Base-by-base conservation (phyloP, 305 asterid genomes). In the Fraxinus sp. region DNA sequence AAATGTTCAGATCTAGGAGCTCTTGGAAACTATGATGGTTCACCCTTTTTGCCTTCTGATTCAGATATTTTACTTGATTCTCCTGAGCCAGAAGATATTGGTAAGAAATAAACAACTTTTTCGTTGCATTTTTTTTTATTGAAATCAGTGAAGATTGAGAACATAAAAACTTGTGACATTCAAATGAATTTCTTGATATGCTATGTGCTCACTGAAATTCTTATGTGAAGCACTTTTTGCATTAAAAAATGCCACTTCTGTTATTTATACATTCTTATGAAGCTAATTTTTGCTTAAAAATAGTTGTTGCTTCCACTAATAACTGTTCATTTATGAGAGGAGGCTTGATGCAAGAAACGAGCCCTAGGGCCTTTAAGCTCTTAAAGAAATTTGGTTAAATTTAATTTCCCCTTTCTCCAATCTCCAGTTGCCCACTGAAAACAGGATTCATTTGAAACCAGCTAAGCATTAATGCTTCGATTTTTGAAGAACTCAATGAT, bases 1-100 rank as follows among this genome's bases (percentile, higher is more conserved):
- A 20, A 41, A 71, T 59, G 4, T 37, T 86, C 98, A 95, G 99
- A 95, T 85, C 89, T 95, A 88, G 99, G 99, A 86, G 92, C 94
- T 82, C 97, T 95, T 39, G 99, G 97, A 89, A 95, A 95, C 86
- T 94, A 95, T 79, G 94, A 96, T 0, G 97, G 98, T 74, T 94
- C 98, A 20, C 97, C 98, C 2, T 95, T 95, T 89, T 86, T 95
- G 91, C 97, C 92, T 77, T 94, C 99, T 28, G 97, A 94, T 88
- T 94, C 99, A 49, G 99, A 95, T 83, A 89, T 95, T 83, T 91
- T 95, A 78, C 99, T 94, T 4, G 96, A 92, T 89, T 93, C 98
- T 84, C 98, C 98, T 2, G 98, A 92, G 81, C 95, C 85, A 87
- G 98, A 94, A 81, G 97, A 92, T 85, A 90, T 94, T 90, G 97